These are phyloP conservation scores for Thalassiosira mediterranea DNA, from an alignment of 352 stramenopile genomes.

Conservation along the genomic window DNA sequence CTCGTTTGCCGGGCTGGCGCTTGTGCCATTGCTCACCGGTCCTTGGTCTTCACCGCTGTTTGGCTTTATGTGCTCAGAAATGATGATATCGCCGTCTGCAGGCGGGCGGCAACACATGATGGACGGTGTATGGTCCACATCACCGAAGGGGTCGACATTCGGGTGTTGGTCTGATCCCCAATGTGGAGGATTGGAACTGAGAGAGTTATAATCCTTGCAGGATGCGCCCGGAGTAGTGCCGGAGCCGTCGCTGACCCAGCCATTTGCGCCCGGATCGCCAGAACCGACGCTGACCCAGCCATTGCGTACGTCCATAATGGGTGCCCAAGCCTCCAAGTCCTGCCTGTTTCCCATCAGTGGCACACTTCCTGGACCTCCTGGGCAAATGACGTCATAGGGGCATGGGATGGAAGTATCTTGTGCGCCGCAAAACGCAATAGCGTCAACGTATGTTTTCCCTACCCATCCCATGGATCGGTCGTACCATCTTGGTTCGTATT, in stretches of 20 bases:
- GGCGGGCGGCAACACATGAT: neutral
- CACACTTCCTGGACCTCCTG: neutral
- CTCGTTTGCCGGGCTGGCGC: neutral
- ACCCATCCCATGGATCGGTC: neutral
- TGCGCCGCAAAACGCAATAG: neutral
- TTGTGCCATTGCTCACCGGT: neutral
- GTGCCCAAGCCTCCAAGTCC: neutral
- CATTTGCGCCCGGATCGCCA: too few relatives aligned
- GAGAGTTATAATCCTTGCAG: neutral
- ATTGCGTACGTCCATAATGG: neutral
- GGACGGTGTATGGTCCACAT: neutral
- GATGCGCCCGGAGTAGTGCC: neutral
- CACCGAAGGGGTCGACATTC: too few relatives aligned
- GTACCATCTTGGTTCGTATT: slow-evolving; percentile 11
- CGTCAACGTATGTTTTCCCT: neutral
- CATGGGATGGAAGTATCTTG: slow-evolving; percentile 10
- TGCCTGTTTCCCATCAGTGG: neutral
- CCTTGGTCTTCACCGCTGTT: too few relatives aligned
- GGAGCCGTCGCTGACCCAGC: neutral
- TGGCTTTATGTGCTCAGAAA: too few relatives aligned
- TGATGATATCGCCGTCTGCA: neutral
- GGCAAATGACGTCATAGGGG: slow-evolving; percentile 20
- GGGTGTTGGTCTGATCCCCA: neutral
- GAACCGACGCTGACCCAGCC: slow-evolving; percentile 2
- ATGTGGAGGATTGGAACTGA: neutral